Conservation (phyloP, 306 rosid genomes). For the Cucumis cinereus region DNA sequence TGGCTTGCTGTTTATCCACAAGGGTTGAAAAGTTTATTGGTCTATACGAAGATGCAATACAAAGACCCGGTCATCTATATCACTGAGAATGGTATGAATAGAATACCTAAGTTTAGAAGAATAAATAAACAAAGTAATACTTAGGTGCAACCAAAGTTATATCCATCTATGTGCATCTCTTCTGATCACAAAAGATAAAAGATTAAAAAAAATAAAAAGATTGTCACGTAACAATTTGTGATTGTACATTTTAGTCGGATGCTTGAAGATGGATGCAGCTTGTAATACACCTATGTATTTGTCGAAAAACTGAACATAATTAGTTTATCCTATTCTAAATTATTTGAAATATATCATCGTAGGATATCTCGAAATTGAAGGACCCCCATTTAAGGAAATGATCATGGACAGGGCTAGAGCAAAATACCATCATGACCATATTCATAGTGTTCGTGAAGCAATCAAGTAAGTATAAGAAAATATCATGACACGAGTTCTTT, state of each 20-base stretch:
- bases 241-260: no score
- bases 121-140: no score
- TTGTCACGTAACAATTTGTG: no score
- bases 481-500: not conserved
- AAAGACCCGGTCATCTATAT: not conserved
- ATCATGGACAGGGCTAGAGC: not conserved
- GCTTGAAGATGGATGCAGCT: no score
- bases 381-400: not conserved
- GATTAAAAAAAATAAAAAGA: no score
- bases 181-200: no score
- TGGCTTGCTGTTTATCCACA: constrained; percentile 19
- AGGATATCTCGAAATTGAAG: not conserved
- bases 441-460: not conserved
- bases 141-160: no score
- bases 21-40: not conserved
- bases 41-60: not conserved
- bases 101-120: not conserved
- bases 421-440: not conserved
- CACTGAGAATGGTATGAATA: not conserved
- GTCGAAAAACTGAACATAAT: not conserved
- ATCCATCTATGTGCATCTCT: no score
- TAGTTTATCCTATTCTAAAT: not conserved
- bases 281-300: no score
- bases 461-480: not conserved
- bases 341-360: not conserved